Evolutionary conservation across 768 basidiomycete genomes (phyloP), one percentile per base, ranked within the genome.

Genomic region (Cystobasidium ongulense): DNA sequence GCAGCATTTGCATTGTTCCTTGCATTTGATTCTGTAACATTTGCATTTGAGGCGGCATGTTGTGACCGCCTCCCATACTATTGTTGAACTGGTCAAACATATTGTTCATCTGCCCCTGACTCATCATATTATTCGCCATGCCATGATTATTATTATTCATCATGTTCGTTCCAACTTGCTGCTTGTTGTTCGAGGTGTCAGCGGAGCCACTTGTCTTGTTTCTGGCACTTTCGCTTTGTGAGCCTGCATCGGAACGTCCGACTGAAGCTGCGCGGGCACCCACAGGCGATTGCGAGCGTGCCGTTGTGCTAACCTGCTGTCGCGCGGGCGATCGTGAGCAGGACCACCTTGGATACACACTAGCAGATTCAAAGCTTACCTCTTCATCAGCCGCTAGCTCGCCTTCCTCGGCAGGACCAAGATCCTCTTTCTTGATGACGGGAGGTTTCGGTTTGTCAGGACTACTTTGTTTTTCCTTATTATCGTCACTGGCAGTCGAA

Each of bases 21-120:
- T 33, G 33, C 33, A 71, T 54, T 35, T 71, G 68, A 7, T 27
- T 39, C 38, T 71, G 68, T 10, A 71, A 29, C 68, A 71, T 71
- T 25, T 71, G 68, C 68, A 71, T 54, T 53, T 71, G 68, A 31
- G 68, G 68, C 1, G 68, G 54, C 53, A 71, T 71, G 15, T 41
- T 23, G 25, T 59, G 27, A 31, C 65, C 46, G 27, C 27, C 41
- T 23, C 65, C 65, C 17, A 61, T n/a, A 36, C 39, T 64, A 39
- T 29, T 64, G 38, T 38, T 64, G 29, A 64, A 64, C 18, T 64
- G 35, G 23, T 35, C 36, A 25, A 71, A 71, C 68, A 71, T 71
- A 35, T 54, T 71, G 68, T 71, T 71, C 63, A 64, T 64, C 25
- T 71, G 43, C 27, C 54, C 54, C 11, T 71, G 33, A 35, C 41